A percentile compares a stretch with the other conserved stretches of the same genome.
Conservation (phyloP, 2,329 filamentous ascomycete species). For the Aspergillus thermomutatus region DNA sequence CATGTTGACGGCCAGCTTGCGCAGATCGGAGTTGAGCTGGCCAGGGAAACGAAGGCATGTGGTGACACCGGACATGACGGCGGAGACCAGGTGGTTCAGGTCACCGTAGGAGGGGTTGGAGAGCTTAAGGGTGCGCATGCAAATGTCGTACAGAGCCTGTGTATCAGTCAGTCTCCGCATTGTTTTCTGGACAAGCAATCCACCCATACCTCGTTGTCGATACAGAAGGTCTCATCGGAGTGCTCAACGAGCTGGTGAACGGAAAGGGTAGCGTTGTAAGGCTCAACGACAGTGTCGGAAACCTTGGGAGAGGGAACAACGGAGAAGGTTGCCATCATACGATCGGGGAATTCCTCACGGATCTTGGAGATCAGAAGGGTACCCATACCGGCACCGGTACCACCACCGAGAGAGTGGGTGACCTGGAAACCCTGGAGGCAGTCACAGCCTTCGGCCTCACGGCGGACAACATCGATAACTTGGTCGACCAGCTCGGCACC, state of each 20-base stretch:
- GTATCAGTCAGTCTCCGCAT: conserved; percentile 2
- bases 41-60: conserved; percentile 98
- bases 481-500: conserved; percentile 98
- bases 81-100: conserved; percentile 98
- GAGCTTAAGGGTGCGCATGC: conserved; percentile 99
- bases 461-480: conserved; percentile 96
- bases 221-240: conserved; percentile 99
- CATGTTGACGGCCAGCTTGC: conserved; percentile 99
- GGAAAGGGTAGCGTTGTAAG: conserved; percentile 99
- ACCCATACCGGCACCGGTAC: conserved; percentile 99
- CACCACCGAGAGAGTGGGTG: conserved; percentile 99
- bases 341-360: conserved; percentile 99
- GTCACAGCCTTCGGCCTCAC: conserved; percentile 98
- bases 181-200: conserved; percentile 11
- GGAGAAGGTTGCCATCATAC: conserved; percentile 99
- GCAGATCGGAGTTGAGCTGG: conserved; percentile 99
- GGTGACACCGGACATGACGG: conserved; percentile 99
- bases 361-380: conserved; percentile 99
- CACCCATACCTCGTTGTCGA: conserved; percentile 81
- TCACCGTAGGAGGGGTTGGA: conserved; percentile 98
- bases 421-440: conserved; percentile 99
- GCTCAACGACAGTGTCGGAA: conserved; percentile 98
- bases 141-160: conserved; percentile 95
- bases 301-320: conserved; percentile 99
- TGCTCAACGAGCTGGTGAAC: conserved; percentile 99